phyloP scores from a whole-genome alignment of 805 yeast species.

The Candida sphagnicola region DNA sequence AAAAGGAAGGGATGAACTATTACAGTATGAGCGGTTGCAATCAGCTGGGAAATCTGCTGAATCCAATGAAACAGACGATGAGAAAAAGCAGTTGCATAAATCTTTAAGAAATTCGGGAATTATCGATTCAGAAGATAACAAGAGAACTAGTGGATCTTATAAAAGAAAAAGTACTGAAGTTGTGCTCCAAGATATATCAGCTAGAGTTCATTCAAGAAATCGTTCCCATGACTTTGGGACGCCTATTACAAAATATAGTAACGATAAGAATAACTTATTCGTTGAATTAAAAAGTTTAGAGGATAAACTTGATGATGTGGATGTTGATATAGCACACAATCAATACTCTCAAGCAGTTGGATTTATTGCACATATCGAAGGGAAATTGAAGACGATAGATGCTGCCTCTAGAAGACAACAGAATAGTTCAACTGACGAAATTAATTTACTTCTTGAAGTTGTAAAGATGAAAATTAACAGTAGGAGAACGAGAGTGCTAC shows the following conservation, averaged over 20 bases:
- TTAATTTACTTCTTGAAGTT: slow-evolving; percentile 34
- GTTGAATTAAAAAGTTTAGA: slow-evolving; percentile 52
- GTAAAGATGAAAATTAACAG: slow-evolving; percentile 36
- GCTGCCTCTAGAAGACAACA: slow-evolving; percentile 9
- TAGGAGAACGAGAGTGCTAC: slow-evolving; percentile 34
- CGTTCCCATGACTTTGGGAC: slow-evolving; percentile 44
- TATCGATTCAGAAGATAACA: slow-evolving; percentile 23
- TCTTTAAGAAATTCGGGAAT: slow-evolving; percentile 51
- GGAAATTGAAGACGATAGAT: slow-evolving; percentile 26
- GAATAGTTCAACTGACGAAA: slow-evolving; percentile 13
- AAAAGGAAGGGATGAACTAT: slow-evolving; percentile 55
- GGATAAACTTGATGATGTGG: slow-evolving; percentile 64
- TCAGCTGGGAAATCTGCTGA: slow-evolving; percentile 15
- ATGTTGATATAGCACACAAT: slow-evolving; percentile 60
- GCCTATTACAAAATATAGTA: slow-evolving; percentile 6
- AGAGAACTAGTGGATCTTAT: slow-evolving; percentile 18
- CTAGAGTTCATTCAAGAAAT: slow-evolving; percentile 59
- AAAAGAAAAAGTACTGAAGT: slow-evolving; percentile 35
- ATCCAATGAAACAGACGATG: slow-evolving; percentile 24
- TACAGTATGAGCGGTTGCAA: slow-evolving; percentile 25
- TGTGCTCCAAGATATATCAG: slow-evolving; percentile 54
- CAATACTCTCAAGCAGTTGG: slow-evolving; percentile 47
- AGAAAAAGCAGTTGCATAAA: slow-evolving; percentile 35
- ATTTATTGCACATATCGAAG: slow-evolving; percentile 33
- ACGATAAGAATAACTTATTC: slow-evolving; percentile 30